Percentiles rank a stretch among this genome's conserved stretches.
These are phyloP conservation scores for Claviceps sp. DNA, from an alignment of 2,329 filamentous ascomycete genomes.

Conservation along the genomic window DNA sequence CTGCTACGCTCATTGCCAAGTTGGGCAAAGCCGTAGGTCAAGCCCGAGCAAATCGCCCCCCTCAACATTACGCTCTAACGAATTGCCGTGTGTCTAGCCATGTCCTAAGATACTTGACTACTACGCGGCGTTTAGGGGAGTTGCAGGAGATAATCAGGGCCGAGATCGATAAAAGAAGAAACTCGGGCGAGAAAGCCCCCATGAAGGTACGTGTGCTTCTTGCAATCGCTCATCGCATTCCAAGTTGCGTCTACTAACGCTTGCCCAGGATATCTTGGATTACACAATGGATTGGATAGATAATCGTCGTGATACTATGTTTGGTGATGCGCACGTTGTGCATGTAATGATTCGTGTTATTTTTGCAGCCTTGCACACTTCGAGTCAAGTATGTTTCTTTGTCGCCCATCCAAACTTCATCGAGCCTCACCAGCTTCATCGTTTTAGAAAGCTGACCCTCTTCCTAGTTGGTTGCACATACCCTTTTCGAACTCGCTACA, in stretches of 20 bases:
- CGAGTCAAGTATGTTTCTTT: conserved; percentile 6
- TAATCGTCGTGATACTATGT: neutral
- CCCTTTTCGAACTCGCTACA: conserved; percentile 8
- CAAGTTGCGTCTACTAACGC: neutral
- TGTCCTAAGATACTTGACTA: conserved; percentile 2
- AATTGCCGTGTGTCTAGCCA: neutral
- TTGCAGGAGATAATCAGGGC: conserved; percentile 1
- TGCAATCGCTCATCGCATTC: too few species aligned
- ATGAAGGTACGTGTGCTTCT: conserved; percentile 4
- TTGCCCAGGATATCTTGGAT: conserved; percentile 7
- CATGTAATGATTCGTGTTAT: conserved; percentile 7
- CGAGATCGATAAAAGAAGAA: conserved; percentile 5
- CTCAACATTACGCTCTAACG: neutral
- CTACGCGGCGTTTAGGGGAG: conserved; percentile 1
- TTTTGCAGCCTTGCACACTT: conserved; percentile 8
- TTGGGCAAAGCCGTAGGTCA: conserved; percentile 4
- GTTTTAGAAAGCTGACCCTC: neutral
- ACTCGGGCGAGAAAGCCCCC: neutral
- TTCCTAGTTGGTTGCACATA: conserved; percentile 1
- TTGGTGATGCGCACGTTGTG: conserved; percentile 4
- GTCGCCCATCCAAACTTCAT: too few species aligned
- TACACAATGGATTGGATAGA: conserved; percentile 7
- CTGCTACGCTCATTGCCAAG: conserved; percentile 6
- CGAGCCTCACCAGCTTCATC: neutral
- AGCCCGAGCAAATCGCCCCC: neutral